Base-by-base conservation (phyloP, 176 grass and related monocot species). In the Carex parvula region DNA sequence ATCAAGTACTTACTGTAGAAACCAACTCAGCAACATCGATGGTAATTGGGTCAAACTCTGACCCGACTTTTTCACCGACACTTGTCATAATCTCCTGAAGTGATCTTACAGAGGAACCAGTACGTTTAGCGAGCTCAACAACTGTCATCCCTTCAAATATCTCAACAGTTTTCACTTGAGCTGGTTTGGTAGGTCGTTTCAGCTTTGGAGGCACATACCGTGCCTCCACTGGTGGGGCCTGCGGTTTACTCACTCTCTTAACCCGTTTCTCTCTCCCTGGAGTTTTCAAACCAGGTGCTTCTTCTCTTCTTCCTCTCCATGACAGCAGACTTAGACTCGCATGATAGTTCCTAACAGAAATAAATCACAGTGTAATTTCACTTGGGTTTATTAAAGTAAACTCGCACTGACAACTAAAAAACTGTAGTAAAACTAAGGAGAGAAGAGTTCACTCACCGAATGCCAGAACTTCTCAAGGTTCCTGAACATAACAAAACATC, bases 101-200 rank as follows among this genome's bases (percentile, higher is more conserved):
- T 20, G 59, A 69, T 81, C 21, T 85, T 85, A 89, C 88, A 84
- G 87, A 83, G 56, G 79, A 83, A 83, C 91, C 86, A 0, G 83
- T 90, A 84, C 83, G 86, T 83, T 92, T 98, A 79, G 91, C 90
- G 53, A 98, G 92, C 60, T 98, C 95, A 91, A 89, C 83, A 53
- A 98, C 79, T 60, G 91, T 91, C 91, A 98, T 98, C 79, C 95
- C 92, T 86, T 98, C 92, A 93, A 98, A 98, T 89, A 98, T 95
- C 8, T 95, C 95, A 81, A 95, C 67, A 65, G 69, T 95, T 90
- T 90, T 98, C 84, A 93, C 88, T 85, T 73, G 85, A 79, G 46
- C 70, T 58, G 88, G 64, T 85, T 90, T 98, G 21, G 11, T n/a
- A 83, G 60, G 1, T 58, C 42, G 81, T 89, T 98, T 98, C 3